Evolutionary conservation across 2,329 filamentous ascomycete genomes (phyloP).

Genomic region (Colletotrichum sp.): DNA sequence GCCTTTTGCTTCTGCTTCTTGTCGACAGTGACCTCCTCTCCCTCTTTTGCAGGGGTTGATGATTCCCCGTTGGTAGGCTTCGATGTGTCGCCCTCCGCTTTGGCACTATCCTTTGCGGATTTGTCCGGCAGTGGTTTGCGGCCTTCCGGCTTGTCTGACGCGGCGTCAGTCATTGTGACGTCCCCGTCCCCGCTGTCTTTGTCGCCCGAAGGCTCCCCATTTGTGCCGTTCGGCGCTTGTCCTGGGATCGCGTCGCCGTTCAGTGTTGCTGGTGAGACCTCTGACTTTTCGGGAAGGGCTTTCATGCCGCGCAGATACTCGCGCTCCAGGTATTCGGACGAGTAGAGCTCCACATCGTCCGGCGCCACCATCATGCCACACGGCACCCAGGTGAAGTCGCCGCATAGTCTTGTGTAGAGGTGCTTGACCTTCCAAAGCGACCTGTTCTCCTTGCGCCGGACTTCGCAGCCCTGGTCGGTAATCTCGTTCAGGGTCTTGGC

Average conservation of each 20-base stretch:
- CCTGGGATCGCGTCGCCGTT: constrained; percentile 21
- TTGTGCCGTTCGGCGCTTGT: constrained; percentile 22
- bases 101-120: background rate
- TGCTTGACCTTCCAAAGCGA: constrained; percentile 78
- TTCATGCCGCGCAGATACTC: constrained; percentile 30
- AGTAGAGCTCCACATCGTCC: constrained; percentile 61
- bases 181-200: constrained; percentile 22
- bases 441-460: constrained; percentile 76
- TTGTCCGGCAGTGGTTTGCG: background rate
- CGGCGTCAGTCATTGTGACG: constrained; percentile 25
- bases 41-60: constrained; percentile 16
- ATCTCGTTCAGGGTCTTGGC: constrained; percentile 76
- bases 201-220: constrained; percentile 22
- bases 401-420: constrained; percentile 73
- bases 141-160: background rate
- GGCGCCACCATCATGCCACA: constrained; percentile 62
- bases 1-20: constrained; percentile 18
- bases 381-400: constrained; percentile 74
- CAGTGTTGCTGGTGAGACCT: background rate
- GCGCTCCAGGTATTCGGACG: constrained; percentile 48
- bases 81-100: constrained; percentile 23
- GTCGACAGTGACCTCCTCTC: background rate
- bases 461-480: constrained; percentile 69
- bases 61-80: background rate
- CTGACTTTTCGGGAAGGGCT: constrained; percentile 6